These are phyloP conservation scores for Platanus orientalis DNA, from an alignment of 164 flowering plant species.

Conservation along the genomic window DNA sequence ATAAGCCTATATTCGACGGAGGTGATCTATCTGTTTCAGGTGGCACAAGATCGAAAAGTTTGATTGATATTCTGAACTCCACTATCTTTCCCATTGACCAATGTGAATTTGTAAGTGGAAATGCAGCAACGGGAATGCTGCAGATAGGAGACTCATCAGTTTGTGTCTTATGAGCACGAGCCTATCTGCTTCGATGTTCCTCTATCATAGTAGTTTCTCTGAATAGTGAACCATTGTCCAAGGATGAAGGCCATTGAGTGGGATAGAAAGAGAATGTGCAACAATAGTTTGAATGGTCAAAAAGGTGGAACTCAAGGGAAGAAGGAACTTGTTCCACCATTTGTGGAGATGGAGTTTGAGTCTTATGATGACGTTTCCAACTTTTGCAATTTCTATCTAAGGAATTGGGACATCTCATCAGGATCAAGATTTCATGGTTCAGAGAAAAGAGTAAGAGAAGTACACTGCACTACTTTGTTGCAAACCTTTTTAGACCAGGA, in stretches of 20 bases:
- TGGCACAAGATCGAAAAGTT: no score
- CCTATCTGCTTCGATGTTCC: no score
- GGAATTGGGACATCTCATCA: slow-evolving; percentile 56
- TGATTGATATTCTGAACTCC: no score
- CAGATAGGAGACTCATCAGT: no score
- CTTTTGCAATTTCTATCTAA: slow-evolving; percentile 56
- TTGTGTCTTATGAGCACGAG: no score
- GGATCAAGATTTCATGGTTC: slow-evolving; percentile 68
- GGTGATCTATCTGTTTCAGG: no score
- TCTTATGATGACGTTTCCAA: slow-evolving; percentile 68
- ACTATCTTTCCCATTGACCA: no score
- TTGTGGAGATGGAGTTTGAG: slow-evolving; percentile 71
- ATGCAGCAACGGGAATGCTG: no score
- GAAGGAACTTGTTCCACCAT: slow-evolving; percentile 60
- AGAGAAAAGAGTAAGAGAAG: slow-evolving; percentile 24
- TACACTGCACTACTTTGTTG: background rate
- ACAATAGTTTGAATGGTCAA: slow-evolving; percentile 20
- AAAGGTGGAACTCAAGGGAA: slow-evolving; percentile 25
- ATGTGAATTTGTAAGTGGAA: no score
- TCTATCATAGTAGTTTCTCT: slow-evolving; percentile 25
- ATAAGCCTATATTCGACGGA: no score
- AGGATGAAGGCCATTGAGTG: slow-evolving; percentile 21
- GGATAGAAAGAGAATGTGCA: slow-evolving; percentile 21
- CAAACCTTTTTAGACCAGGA: background rate
- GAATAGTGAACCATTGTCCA: slow-evolving; percentile 19